Conservation (phyloP, 2,329 filamentous ascomycete species). For the Colletotrichum tamarilloi region DNA sequence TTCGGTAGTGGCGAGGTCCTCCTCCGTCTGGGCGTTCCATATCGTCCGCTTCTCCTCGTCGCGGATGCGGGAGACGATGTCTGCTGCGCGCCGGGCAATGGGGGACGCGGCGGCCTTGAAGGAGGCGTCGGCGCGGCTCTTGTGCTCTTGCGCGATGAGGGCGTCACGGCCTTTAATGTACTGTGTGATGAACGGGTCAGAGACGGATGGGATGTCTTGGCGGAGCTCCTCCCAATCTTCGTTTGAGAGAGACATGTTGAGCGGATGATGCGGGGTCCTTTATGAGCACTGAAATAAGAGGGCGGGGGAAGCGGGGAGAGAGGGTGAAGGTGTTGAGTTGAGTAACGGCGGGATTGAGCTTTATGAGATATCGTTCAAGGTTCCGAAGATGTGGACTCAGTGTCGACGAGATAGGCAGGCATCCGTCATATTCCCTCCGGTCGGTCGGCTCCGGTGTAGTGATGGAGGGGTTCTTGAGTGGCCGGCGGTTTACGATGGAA, state of each 20-base stretch:
- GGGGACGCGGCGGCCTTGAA: conserved; percentile 79
- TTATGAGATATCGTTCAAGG: background rate
- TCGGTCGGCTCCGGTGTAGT: conserved; percentile 8
- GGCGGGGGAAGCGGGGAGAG: background rate
- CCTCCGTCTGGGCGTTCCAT: conserved; percentile 76
- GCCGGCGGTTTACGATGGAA: conserved; percentile 31
- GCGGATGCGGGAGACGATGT: conserved; percentile 79
- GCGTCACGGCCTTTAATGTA: conserved; percentile 81
- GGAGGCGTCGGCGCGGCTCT: conserved; percentile 77
- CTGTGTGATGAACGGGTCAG: conserved; percentile 84
- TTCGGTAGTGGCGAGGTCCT: conserved; percentile 67
- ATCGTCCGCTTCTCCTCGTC: conserved; percentile 76
- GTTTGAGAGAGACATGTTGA: conserved; percentile 56
- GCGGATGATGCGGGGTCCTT: background rate
- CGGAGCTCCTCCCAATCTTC: conserved; percentile 70
- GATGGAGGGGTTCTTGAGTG: background rate
- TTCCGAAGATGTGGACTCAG: background rate
- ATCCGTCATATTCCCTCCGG: conserved; percentile 11
- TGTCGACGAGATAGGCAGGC: conserved; percentile 9
- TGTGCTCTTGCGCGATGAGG: conserved; percentile 84
- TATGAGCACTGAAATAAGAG: background rate
- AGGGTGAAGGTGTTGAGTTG: background rate
- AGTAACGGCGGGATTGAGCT: background rate
- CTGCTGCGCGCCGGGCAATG: conserved; percentile 76
- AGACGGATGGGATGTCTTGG: conserved; percentile 64